A percentile compares a stretch with the other conserved stretches of the same genome.
Conservation (phyloP, 1,139 yeast genomes). For the Taphrina flavorubra region DNA sequence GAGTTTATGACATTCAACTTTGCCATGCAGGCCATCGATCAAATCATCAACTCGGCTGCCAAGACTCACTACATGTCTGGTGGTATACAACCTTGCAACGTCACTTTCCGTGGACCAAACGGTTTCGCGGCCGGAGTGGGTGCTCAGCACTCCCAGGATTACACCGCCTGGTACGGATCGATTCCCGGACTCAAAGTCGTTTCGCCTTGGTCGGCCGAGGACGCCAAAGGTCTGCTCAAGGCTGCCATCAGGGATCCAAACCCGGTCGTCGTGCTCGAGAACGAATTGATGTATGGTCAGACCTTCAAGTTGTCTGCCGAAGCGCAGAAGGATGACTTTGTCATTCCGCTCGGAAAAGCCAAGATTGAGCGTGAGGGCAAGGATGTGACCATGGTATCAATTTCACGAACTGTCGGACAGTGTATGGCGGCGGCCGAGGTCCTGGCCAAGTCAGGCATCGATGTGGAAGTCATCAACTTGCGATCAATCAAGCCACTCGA, state of each 20-base stretch:
- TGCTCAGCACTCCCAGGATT: slow-evolving; percentile 99
- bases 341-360: slow-evolving; percentile 93
- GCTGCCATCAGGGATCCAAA: slow-evolving; percentile 98
- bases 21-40: slow-evolving; percentile 98
- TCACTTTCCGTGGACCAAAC: slow-evolving; percentile 98
- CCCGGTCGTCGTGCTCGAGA: slow-evolving; percentile 94
- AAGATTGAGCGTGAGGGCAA: slow-evolving; percentile 91
- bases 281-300: slow-evolving; percentile 93
- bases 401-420: slow-evolving; percentile 86
- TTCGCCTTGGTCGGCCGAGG: slow-evolving; percentile 95
- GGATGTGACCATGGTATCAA: slow-evolving; percentile 87
- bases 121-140: slow-evolving; percentile 99
- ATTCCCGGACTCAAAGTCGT: slow-evolving; percentile 97
- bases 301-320: slow-evolving; percentile 88
- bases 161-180: slow-evolving; percentile 96
- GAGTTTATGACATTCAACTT: slow-evolving; percentile 99
- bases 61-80: slow-evolving; percentile 99
- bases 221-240: slow-evolving; percentile 92
- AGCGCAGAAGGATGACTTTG: slow-evolving; percentile 83
- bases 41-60: slow-evolving; percentile 96
- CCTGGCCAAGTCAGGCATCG: slow-evolving; percentile 82
- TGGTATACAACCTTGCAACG: slow-evolving; percentile 95
- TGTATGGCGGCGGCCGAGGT: slow-evolving; percentile 88
- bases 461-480: slow-evolving; percentile 92
- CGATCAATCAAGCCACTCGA: slow-evolving; percentile 98